These are phyloP conservation scores for Populus hybrid DNA, from an alignment of 441 rosid species.

Conservation along the genomic window DNA sequence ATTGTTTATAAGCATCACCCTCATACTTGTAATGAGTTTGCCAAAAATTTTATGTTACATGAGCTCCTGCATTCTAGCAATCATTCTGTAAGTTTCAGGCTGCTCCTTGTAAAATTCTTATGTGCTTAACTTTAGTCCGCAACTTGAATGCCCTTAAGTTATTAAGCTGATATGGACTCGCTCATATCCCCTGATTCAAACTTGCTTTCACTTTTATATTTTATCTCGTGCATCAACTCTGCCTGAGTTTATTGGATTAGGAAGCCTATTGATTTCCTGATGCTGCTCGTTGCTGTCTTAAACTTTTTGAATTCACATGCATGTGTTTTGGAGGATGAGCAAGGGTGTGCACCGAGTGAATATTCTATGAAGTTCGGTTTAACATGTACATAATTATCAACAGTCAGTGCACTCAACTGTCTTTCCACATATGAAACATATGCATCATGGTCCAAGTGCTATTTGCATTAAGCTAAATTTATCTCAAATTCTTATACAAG, in stretches of 20 bases:
- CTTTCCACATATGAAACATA: not conserved
- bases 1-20: not conserved
- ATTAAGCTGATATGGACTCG: not conserved
- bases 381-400: not conserved
- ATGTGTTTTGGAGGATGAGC: not conserved
- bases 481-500: not conserved
- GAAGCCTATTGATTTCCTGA: not conserved
- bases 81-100: not conserved
- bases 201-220: constrained; percentile 2
- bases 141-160: not conserved
- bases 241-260: not conserved
- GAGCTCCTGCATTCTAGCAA: not conserved
- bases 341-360: not conserved
- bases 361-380: not conserved
- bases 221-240: not conserved
- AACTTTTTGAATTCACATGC: not conserved
- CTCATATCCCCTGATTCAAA: not conserved
- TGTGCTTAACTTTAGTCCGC: not conserved
- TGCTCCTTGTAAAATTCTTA: not conserved
- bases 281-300: not conserved
- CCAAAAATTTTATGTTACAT: not conserved
- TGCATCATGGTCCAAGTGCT: not conserved
- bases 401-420: no score
- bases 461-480: not conserved
- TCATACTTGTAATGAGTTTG: not conserved